A percentile compares a stretch with the other conserved stretches of the same genome.
Conservation (phyloP, 1,284 basidiomycete genomes). For the Hypsizygus ulmarius region DNA sequence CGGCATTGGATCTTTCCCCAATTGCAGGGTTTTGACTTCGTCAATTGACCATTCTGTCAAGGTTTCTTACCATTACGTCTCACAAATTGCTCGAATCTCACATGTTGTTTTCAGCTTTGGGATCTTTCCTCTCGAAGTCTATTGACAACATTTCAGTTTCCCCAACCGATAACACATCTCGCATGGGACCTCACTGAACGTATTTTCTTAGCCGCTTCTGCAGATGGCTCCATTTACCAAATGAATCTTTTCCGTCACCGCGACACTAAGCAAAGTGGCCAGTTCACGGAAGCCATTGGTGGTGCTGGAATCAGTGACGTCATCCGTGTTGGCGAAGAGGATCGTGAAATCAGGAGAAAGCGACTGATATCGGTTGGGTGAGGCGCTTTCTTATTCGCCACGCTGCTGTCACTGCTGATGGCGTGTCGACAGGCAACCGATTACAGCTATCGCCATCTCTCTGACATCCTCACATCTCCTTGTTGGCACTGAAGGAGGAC, state of each 20-base stretch:
- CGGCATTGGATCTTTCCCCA: constrained; percentile 78
- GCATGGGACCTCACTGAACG: constrained; percentile 85
- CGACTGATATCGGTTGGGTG: constrained; percentile 66
- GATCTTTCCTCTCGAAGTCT: constrained; percentile 74
- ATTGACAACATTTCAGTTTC: constrained; percentile 85
- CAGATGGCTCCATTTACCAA: constrained; percentile 73
- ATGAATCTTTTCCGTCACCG: constrained; percentile 75
- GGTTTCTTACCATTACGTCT: constrained; percentile 38
- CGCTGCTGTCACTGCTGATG: constrained; percentile 4
- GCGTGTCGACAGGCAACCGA: constrained; percentile 45
- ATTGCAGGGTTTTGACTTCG: constrained; percentile 75
- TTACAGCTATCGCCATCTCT: constrained; percentile 76
- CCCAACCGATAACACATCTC: constrained; percentile 65
- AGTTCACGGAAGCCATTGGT: constrained; percentile 67
- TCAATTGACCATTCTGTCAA: constrained; percentile 93
- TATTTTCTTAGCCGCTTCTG: constrained; percentile 80
- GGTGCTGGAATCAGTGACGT: constrained; percentile 71
- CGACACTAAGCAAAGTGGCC: constrained; percentile 44
- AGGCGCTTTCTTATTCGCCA: constrained; percentile 23
- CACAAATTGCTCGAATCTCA: background rate
- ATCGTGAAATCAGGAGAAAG: constrained; percentile 43
- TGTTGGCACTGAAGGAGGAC: constrained; percentile 69
- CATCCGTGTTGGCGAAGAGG: constrained; percentile 59
- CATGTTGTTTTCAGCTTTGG: constrained; percentile 58
- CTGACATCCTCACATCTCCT: constrained; percentile 71